phyloP scores from a whole-genome alignment of 2,329 filamentous ascomycete genomes.

The Alternaria brassicicola region DNA sequence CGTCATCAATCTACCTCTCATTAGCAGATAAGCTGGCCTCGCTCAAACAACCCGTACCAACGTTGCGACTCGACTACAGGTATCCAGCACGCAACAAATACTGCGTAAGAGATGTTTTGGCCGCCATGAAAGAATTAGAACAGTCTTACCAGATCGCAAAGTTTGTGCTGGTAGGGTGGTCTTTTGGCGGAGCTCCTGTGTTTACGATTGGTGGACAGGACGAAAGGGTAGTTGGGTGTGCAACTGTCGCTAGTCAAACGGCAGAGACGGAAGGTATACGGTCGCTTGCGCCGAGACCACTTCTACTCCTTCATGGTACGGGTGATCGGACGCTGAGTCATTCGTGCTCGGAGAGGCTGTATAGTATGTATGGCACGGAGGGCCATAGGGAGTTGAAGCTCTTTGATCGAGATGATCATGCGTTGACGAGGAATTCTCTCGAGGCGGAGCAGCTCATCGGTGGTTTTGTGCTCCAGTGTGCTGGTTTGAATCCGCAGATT shows the following conservation, averaged over 20 bases:
- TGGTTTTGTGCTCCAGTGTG: neutral
- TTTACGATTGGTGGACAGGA: slow-evolving; percentile 1
- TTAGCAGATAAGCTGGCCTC: neutral
- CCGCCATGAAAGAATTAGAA: slow-evolving; percentile 3
- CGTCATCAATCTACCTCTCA: slow-evolving; percentile 2
- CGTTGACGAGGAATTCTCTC: neutral
- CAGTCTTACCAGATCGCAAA: neutral
- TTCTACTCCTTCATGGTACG: slow-evolving; percentile 3
- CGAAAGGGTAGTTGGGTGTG: neutral
- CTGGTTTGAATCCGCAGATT: neutral
- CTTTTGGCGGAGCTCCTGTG: slow-evolving; percentile 3
- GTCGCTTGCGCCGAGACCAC: neutral
- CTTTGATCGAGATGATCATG: slow-evolving; percentile 4
- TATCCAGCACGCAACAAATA: slow-evolving; percentile 1
- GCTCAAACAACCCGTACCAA: neutral
- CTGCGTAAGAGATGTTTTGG: slow-evolving; percentile 1
- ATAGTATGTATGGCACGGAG: neutral
- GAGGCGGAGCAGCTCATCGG: slow-evolving; percentile 6
- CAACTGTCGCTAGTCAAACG: slow-evolving; percentile 4
- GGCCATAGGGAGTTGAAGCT: neutral
- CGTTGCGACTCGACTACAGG: slow-evolving; percentile 1
- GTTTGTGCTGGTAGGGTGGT: slow-evolving; percentile 6
- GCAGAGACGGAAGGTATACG: slow-evolving; percentile 1
- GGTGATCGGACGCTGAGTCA: neutral
- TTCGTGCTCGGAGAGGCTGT: neutral